A percentile compares a stretch with the other conserved stretches of the same genome.
phyloP scores from a whole-genome alignment of 2,329 filamentous ascomycete genomes.

The Chlorencoelia australis region DNA sequence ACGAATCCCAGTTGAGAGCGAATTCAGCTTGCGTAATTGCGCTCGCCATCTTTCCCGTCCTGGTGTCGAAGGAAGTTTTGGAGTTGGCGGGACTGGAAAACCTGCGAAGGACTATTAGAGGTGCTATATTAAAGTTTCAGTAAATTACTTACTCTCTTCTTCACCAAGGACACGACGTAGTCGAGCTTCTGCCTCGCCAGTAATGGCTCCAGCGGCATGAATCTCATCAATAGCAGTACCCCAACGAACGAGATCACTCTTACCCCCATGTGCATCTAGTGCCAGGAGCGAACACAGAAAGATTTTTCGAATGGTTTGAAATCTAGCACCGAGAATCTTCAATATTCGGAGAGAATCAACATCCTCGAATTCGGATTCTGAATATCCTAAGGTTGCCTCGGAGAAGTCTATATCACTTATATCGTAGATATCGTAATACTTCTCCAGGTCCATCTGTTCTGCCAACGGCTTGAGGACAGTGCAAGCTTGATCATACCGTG shows the following conservation, averaged over 20 bases:
- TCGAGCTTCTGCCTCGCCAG: conserved; percentile 51
- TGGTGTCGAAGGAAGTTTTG: conserved; percentile 54
- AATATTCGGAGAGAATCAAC: conserved; percentile 67
- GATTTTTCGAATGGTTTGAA: conserved; percentile 73
- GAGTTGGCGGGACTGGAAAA: conserved; percentile 44
- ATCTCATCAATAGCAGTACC: conserved; percentile 68
- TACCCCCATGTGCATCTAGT: conserved; percentile 70
- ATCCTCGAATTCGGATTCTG: conserved; percentile 62
- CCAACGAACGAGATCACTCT: conserved; percentile 70
- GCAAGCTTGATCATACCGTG: conserved; percentile 62
- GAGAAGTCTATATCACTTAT: conserved; percentile 63
- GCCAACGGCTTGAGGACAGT: conserved; percentile 61
- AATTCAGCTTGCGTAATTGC: conserved; percentile 80
- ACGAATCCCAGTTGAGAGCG: conserved; percentile 80
- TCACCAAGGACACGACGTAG: conserved; percentile 64
- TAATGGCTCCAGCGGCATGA: conserved; percentile 50
- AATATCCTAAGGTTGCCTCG: conserved; percentile 56
- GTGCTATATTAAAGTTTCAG: conserved; percentile 6
- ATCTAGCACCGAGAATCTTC: conserved; percentile 70
- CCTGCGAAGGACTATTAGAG: conserved; percentile 31
- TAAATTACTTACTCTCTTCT: conserved; percentile 58
- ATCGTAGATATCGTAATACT: conserved; percentile 86
- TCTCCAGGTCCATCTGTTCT: conserved; percentile 73
- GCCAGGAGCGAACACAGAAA: conserved; percentile 84
- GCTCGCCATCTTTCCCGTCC: conserved; percentile 75